phyloP scores from a whole-genome alignment of 139 green algal species.

The Haematococcus sp. region DNA sequence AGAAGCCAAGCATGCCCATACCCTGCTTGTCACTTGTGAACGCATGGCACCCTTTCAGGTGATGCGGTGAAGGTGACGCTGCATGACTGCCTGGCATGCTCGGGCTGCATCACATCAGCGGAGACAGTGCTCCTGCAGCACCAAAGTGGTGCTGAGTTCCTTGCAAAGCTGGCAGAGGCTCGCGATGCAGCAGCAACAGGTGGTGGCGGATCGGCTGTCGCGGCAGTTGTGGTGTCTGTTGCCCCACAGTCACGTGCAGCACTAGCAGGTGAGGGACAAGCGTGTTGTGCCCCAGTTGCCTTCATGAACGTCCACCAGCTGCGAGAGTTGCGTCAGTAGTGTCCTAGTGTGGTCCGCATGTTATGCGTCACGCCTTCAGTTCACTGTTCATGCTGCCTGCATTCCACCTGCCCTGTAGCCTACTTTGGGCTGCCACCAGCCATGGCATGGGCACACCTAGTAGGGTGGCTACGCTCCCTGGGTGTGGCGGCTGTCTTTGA shows the following conservation, averaged over 20 bases:
- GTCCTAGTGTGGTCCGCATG: no score
- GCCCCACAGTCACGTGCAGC: slow-evolving; percentile 78
- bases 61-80: slow-evolving; percentile 80
- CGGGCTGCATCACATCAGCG: slow-evolving; percentile 91
- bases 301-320: no score
- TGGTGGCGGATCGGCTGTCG: no score
- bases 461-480: slow-evolving; percentile 23
- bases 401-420: slow-evolving; percentile 13
- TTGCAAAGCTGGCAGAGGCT: slow-evolving; percentile 42
- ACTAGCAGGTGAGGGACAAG: slow-evolving; percentile 53
- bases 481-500: slow-evolving; percentile 71
- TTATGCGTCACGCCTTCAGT: no score
- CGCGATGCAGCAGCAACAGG: background rate
- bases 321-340: no score
- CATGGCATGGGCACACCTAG: slow-evolving; percentile 29
- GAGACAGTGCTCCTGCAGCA: slow-evolving; percentile 95
- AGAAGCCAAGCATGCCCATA: background rate
- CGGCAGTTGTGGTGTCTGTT: slow-evolving; percentile 80
- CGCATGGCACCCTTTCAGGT: background rate
- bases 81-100: slow-evolving; percentile 96
- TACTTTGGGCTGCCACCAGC: slow-evolving; percentile 28
- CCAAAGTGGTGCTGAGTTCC: slow-evolving; percentile 80
- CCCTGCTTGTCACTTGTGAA: no score
- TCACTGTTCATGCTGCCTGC: no score
- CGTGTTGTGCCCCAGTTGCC: no score